Evolutionary conservation across 2,329 filamentous ascomycete genomes (phyloP).

Genomic region (Westerdykella sp.): DNA sequence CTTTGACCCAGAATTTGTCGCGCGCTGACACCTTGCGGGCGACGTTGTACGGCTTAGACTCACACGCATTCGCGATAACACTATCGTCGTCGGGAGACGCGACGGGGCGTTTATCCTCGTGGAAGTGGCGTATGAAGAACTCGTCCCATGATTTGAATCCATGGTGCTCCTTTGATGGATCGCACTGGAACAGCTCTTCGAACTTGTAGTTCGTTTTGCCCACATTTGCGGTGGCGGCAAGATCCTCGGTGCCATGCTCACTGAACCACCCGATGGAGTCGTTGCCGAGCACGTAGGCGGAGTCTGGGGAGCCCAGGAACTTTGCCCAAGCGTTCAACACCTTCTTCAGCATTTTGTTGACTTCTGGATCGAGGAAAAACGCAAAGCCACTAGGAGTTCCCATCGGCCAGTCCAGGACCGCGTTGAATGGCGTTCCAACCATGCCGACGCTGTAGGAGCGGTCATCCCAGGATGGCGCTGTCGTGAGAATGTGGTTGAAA

Average conservation of each 20-base stretch:
- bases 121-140: slow-evolving; percentile 60
- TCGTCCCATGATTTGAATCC: slow-evolving; percentile 64
- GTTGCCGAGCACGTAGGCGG: slow-evolving; percentile 34
- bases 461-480: slow-evolving; percentile 40
- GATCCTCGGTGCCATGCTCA: slow-evolving; percentile 32
- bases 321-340: slow-evolving; percentile 47
- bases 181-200: slow-evolving; percentile 56
- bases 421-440: slow-evolving; percentile 53
- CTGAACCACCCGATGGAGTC: slow-evolving; percentile 39
- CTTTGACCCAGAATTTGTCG: slow-evolving; percentile 63
- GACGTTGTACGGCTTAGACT: slow-evolving; percentile 54
- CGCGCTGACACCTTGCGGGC: slow-evolving; percentile 47
- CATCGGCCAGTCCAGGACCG: slow-evolving; percentile 56
- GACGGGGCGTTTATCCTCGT: slow-evolving; percentile 52
- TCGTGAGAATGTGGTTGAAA: slow-evolving; percentile 51
- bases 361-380: slow-evolving; percentile 48
- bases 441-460: slow-evolving; percentile 36
- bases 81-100: slow-evolving; percentile 49
- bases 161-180: slow-evolving; percentile 48
- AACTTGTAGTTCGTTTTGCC: slow-evolving; percentile 40
- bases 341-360: slow-evolving; percentile 49
- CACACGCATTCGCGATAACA: slow-evolving; percentile 59
- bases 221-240: slow-evolving; percentile 13
- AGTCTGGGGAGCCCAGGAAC: slow-evolving; percentile 29
- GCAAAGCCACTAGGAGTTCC: slow-evolving; percentile 48